Evolutionary conservation across 1,284 basidiomycete species (phyloP), one percentile per base, ranked within the genome.

Genomic region (Sporisorium reilianum): DNA sequence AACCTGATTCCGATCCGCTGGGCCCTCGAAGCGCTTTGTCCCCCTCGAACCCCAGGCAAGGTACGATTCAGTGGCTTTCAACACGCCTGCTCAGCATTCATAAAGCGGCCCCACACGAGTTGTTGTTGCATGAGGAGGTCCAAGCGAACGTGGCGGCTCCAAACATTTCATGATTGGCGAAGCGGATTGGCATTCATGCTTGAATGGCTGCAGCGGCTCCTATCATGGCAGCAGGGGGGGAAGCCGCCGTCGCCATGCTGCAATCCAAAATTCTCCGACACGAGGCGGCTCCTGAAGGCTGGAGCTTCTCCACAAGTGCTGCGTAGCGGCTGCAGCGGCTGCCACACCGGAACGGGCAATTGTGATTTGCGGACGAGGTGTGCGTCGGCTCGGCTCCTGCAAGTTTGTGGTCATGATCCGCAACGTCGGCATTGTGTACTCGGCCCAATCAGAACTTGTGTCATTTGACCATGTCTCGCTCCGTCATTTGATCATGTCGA

Each of bases 311-410:
- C 36, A 16, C 36, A 38, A 18, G n/a, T n/a, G n/a, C n/a, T n/a
- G n/a, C n/a, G n/a, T n/a, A n/a, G n/a, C n/a, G 3, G 16, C 3
- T 16, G 55, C 56, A 28, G 48, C 64, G 45, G 58, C 54, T 67
- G 49, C 44, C 45, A 46, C 22, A n/a, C 0, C 9, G 0, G 38
- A 20, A 20, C 48, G 11, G n/a, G 48, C 18, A 41, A n/a, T n/a
- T n/a, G n/a, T n/a, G n/a, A 20, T 30, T 30, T 28, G 2, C 7
- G 9, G 34, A 38, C 12, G 10, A 20, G 23, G 5, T 3, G 41
- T 26, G 48, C 58, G 54, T n/a, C n/a, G n/a, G n/a, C n/a, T 67
- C 64, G 64, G 64, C 64, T 67, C 64, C 58, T 62, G 54, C 51
- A 12, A 34, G 55, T 28, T 42, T 36, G 23, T 40, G 18, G 36